Evolutionary conservation across 345 rosid genomes (phyloP).

Genomic region (Aurinia saxatilis): DNA sequence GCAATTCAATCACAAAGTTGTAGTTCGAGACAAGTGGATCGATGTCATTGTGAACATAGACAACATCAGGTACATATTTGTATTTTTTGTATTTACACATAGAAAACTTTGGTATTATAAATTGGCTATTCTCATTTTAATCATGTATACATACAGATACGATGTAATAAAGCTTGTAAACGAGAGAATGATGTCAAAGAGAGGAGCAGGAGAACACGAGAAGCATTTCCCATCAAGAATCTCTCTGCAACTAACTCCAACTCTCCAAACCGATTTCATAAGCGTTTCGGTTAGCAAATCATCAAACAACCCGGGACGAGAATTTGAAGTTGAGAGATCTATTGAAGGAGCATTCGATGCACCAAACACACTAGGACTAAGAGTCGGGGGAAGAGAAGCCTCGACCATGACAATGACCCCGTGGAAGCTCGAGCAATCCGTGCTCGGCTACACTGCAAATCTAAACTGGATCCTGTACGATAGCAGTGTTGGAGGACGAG

Average conservation of each 20-base stretch:
- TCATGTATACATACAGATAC: constrained; percentile 32
- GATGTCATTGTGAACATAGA: constrained; percentile 55
- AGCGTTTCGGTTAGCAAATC: constrained; percentile 82
- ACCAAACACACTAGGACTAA: constrained; percentile 55
- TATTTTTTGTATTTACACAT: not conserved
- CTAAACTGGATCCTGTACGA: constrained; percentile 84
- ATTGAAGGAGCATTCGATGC: constrained; percentile 66
- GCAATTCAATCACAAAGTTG: constrained; percentile 58
- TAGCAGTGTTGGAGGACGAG: constrained; percentile 57
- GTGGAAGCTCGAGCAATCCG: constrained; percentile 84
- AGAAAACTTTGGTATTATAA: no score
- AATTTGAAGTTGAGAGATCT: constrained; percentile 41
- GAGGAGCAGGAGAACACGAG: constrained; percentile 64
- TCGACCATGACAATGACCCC: constrained; percentile 61
- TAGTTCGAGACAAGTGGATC: constrained; percentile 49
- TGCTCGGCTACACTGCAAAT: constrained; percentile 50
- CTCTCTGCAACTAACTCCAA: constrained; percentile 63
- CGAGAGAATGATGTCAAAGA: constrained; percentile 47
- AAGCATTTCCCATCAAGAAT: constrained; percentile 86
- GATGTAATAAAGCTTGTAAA: constrained; percentile 48
- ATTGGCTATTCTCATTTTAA: not conserved
- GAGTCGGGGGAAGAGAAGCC: constrained; percentile 50
- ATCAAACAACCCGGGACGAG: constrained; percentile 52
- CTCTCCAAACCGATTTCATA: constrained; percentile 51
- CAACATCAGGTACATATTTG: constrained; percentile 42